Conservation (phyloP, 2,329 filamentous ascomycete species). For the Mycosphaerelloides madeirae region DNA sequence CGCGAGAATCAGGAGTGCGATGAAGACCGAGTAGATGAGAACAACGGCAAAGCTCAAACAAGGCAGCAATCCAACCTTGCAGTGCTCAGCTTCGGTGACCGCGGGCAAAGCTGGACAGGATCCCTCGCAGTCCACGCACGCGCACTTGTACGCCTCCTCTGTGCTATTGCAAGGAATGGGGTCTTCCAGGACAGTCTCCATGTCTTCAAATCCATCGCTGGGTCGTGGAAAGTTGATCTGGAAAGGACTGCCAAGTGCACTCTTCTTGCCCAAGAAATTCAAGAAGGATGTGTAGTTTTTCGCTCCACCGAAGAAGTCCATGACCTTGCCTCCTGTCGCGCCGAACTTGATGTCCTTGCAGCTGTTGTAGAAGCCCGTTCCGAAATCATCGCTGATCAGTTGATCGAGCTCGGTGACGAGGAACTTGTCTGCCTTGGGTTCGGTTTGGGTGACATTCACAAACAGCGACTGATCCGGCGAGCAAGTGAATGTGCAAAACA, state of each 20-base stretch:
- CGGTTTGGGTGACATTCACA: conserved; percentile 79
- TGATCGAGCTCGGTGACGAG: conserved; percentile 90
- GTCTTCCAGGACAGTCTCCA: conserved; percentile 65
- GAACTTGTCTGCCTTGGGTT: conserved; percentile 55
- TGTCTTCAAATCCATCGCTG: conserved; percentile 59
- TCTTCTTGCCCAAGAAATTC: conserved; percentile 88
- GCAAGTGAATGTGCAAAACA: conserved; percentile 97
- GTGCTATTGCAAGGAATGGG: conserved; percentile 87
- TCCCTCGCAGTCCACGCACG: conserved; percentile 85
- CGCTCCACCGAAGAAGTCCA: conserved; percentile 92
- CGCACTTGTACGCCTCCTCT: conserved; percentile 79
- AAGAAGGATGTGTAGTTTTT: conserved; percentile 83
- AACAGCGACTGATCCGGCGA: conserved; percentile 95
- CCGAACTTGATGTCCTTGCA: conserved; percentile 99
- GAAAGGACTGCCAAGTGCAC: conserved; percentile 81
- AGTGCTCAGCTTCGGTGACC: conserved; percentile 65
- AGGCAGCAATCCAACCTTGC: conserved; percentile 80
- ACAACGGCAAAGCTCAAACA: conserved; percentile 93
- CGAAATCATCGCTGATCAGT: conserved; percentile 77
- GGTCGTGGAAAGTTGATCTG: conserved; percentile 86
- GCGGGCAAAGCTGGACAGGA: conserved; percentile 79
- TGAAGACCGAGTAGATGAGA: conserved; percentile 71
- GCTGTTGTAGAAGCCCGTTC: conserved; percentile 85
- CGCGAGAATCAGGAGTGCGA: conserved; percentile 62
- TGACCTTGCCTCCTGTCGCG: conserved; percentile 85